Conservation (phyloP, 164 flowering plant genomes). For the Dillenia suffruticosa region DNA sequence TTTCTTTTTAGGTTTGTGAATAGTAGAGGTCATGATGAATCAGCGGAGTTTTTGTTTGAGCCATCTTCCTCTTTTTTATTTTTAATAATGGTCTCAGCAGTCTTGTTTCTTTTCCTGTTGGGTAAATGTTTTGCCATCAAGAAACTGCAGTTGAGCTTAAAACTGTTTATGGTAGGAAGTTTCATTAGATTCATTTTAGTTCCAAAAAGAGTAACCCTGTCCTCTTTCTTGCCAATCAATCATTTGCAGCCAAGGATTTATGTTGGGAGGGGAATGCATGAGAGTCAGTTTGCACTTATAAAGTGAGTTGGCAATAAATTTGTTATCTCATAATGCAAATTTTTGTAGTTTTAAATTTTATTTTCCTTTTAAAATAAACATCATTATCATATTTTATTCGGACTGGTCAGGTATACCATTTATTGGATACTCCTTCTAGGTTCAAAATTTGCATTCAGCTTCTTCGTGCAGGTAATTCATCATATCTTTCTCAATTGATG, state of each 20-base stretch:
- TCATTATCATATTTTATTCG: conserved; percentile 2
- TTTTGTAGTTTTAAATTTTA: not conserved
- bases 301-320: conserved; percentile 55
- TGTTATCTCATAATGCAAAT: not conserved
- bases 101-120: too few relatives aligned
- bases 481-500: too few relatives aligned
- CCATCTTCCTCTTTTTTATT: not conserved
- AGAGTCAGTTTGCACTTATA: conserved; percentile 82
- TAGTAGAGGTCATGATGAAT: too few relatives aligned
- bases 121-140: too few relatives aligned
- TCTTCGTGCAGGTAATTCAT: conserved; percentile 57
- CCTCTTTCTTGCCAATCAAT: not conserved
- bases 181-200: too few relatives aligned
- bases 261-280: conserved; percentile 99
- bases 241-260: conserved; percentile 83
- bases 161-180: too few relatives aligned
- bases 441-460: conserved; percentile 79
- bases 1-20: too few relatives aligned
- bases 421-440: conserved; percentile 84
- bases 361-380: not conserved
- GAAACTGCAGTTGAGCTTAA: too few relatives aligned
- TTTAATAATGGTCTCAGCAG: too few relatives aligned
- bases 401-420: conserved; percentile 67
- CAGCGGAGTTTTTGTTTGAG: conserved; percentile 1
- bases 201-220: too few relatives aligned